Percentiles rank a stretch among this genome's conserved stretches.
Evolutionary conservation across 352 stramenopile genomes (phyloP).

Genomic region (Phytophthora pistaciae): DNA sequence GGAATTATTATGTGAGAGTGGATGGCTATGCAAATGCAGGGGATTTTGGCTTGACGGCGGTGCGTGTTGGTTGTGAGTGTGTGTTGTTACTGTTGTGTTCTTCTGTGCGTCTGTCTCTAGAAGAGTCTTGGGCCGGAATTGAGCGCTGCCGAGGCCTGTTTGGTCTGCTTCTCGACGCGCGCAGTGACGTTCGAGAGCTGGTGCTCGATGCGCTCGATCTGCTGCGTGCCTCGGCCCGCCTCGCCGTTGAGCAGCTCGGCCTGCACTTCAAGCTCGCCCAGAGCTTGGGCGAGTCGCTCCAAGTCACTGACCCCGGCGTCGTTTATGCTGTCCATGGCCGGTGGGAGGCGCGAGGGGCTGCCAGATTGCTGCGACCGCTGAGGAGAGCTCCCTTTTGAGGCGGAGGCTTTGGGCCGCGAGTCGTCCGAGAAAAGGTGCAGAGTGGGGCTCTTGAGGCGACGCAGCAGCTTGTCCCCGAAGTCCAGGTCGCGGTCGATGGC

Average conservation of each 20-base stretch:
- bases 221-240: conserved; percentile 70
- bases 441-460: conserved; percentile 72
- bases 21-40: conserved; percentile 5
- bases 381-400: conserved; percentile 23
- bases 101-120: conserved; percentile 8
- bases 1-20: neutral
- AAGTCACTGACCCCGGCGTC: conserved; percentile 57
- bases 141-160: conserved; percentile 59
- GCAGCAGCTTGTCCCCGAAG: conserved; percentile 78
- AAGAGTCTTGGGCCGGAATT: conserved; percentile 52
- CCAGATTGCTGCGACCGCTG: conserved; percentile 24
- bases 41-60: neutral
- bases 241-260: conserved; percentile 74
- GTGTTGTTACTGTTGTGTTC: neutral
- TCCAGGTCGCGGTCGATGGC: conserved; percentile 73
- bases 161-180: conserved; percentile 78
- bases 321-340: conserved; percentile 23
- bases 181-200: conserved; percentile 72
- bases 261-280: conserved; percentile 80
- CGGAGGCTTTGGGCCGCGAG: conserved; percentile 29
- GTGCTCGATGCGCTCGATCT: conserved; percentile 79
- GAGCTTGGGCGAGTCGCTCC: conserved; percentile 61
- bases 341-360: conserved; percentile 22
- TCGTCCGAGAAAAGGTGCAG: conserved; percentile 76
- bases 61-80: neutral